phyloP scores from a whole-genome alignment of 2,329 filamentous ascomycete species.

The Aaosphaeria pasadenensis region DNA sequence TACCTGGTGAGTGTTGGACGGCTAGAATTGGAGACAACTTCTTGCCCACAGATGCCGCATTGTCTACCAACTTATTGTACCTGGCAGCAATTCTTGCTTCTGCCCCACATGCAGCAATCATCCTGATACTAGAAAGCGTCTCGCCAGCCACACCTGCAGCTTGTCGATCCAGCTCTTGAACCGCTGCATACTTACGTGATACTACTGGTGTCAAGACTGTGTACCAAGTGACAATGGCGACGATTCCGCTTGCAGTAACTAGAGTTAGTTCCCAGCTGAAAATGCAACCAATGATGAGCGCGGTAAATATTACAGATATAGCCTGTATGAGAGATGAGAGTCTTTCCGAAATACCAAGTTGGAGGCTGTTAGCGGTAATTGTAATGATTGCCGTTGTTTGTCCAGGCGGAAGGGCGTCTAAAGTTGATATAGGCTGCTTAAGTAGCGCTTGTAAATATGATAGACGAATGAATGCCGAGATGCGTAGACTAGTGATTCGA shows the following conservation, averaged over 20 bases:
- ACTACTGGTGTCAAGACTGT: conserved; percentile 7
- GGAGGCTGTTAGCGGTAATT: conserved; percentile 46
- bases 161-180: conserved; percentile 6
- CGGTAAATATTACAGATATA: conserved; percentile 39
- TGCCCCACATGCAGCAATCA: conserved; percentile 13
- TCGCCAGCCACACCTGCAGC: conserved; percentile 10
- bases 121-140: conserved; percentile 8
- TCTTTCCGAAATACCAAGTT: conserved; percentile 50
- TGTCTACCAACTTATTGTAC: conserved; percentile 4
- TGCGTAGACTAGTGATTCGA: conserved; percentile 44
- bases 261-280: conserved; percentile 50
- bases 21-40: conserved; percentile 10
- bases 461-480: conserved; percentile 46
- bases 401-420: conserved; percentile 46
- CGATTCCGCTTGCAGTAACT: conserved; percentile 35
- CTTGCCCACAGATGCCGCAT: conserved; percentile 3
- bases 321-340: conserved; percentile 44
- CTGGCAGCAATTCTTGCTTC: conserved; percentile 5
- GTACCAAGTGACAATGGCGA: conserved; percentile 9
- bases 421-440: conserved; percentile 41
- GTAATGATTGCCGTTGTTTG: conserved; percentile 47
- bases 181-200: conserved; percentile 5
- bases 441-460: conserved; percentile 47
- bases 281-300: conserved; percentile 45
- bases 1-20: conserved; percentile 8